Evolutionary conservation across 768 basidiomycete species (phyloP), one percentile per base, ranked within the genome.

Genomic region (Clathrus columnatus): DNA sequence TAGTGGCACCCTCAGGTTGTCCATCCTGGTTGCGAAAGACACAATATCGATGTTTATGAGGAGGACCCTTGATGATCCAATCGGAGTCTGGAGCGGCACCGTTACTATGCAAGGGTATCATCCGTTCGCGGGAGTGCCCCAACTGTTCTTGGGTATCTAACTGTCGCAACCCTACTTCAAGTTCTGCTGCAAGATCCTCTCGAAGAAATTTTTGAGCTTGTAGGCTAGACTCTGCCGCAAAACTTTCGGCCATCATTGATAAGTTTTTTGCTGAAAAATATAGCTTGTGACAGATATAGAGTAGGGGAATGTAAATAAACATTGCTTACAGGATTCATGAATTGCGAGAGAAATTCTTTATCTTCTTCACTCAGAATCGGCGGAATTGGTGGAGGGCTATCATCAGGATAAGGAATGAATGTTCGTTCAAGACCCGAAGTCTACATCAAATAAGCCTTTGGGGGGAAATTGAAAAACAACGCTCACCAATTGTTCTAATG

Each of bases 11-110:
- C 14, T 80, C 75, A 27, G 76, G 23, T 17, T 57, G 46, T 26
- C 48, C 41, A 20, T 45, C 50, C 7, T 54, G 45, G 8, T 62
- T 52, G 26, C 69, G 68, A 24, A 94, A 82, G 2, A 78, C 75
- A 68, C 88, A 86, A 74, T 93, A 97, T 29, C 95, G 89, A 79
- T 90, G 91, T 67, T 94, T 92, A 68, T 94, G 92, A 26, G 95
- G 91, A 0, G 95, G 95, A 1, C 94, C 92, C 62, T 81, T 81
- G 64, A 89, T 62, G 14, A 65, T 62, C 92, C 93, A 98, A 4
- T 73, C 71, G 2, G 67, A 65, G 6, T 71, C 75, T 28, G 70
- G 70, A 14, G 56, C 45, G 1, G 69, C 63, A 14, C 92, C 93
- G 7, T 79, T 70, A n/a, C 69, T 70, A 61, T 96, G 92, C 10